Conservation (phyloP, 371 early-diverging fungal genomes). For the Zychaea mexicana region DNA sequence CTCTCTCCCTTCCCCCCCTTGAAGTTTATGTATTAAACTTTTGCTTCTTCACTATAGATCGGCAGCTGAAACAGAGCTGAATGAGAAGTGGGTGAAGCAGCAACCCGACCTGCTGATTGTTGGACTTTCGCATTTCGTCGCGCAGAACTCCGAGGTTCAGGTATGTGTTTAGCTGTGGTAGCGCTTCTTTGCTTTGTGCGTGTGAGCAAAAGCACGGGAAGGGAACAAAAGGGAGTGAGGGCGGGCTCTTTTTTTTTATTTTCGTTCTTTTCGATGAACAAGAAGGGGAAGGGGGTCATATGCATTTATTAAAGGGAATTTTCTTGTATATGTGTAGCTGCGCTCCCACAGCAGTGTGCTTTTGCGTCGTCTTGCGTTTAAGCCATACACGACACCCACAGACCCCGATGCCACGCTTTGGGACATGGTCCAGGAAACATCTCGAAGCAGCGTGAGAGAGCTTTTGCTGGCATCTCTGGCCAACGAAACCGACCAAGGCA, state of each 20-base stretch:
- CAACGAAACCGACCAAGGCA: slow-evolving; percentile 70
- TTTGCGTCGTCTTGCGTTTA: slow-evolving; percentile 86
- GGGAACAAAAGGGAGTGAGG: not conserved
- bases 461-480: slow-evolving; percentile 78
- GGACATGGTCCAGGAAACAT: slow-evolving; percentile 66
- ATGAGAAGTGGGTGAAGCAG: slow-evolving; percentile 71
- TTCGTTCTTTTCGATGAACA: no score
- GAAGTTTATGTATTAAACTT: not conserved
- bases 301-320: not conserved
- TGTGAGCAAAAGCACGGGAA: not conserved
- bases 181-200: slow-evolving; percentile 1
- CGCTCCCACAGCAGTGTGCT: slow-evolving; percentile 90
- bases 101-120: slow-evolving; percentile 70
- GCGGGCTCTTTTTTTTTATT: no score
- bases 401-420: slow-evolving; percentile 66
- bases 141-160: slow-evolving; percentile 53
- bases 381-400: slow-evolving; percentile 49
- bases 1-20: not conserved
- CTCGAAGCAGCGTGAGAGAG: slow-evolving; percentile 67
- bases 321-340: slow-evolving; percentile 48
- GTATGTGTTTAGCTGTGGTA: no score
- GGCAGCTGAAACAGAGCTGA: slow-evolving; percentile 72
- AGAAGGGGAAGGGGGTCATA: not conserved
- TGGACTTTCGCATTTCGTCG: slow-evolving; percentile 67
- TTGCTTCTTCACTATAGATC: slow-evolving; percentile 41